Evolutionary conservation across 495 filamentous ascomycete genomes (phyloP).

Genomic region (Aspergillus campestris): DNA sequence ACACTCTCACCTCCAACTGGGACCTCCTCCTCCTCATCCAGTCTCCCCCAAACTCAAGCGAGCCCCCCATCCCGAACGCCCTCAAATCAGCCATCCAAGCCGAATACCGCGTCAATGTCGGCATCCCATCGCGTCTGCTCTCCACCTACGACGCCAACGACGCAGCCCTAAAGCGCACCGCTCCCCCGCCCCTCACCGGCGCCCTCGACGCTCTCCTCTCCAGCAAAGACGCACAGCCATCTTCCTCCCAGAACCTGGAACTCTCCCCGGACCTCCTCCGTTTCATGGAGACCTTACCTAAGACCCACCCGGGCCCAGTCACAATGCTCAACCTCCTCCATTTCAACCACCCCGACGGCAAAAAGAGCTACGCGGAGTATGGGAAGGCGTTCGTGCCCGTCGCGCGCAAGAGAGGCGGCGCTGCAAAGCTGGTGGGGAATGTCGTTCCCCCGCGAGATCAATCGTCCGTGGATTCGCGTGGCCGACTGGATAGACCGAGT

Average conservation of each 20-base stretch:
- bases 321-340: conserved; percentile 64
- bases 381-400: conserved; percentile 49
- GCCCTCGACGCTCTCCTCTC: conserved; percentile 22
- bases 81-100: conserved; percentile 23
- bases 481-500: conserved; percentile 14
- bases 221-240: conserved; percentile 7
- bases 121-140: conserved; percentile 46
- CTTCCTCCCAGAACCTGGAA: conserved; percentile 45
- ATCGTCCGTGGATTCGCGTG: conserved; percentile 18
- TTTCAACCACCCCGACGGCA: conserved; percentile 43
- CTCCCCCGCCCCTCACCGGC: conserved; percentile 30
- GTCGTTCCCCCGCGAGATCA: conserved; percentile 30
- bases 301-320: conserved; percentile 38
- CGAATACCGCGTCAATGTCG: conserved; percentile 43
- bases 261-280: conserved; percentile 38
- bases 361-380: conserved; percentile 49
- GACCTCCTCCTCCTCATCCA: conserved; percentile 49
- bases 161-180: conserved; percentile 33
- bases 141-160: conserved; percentile 39
- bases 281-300: conserved; percentile 36
- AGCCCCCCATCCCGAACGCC: conserved; percentile 24
- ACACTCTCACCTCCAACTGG: conserved; percentile 45
- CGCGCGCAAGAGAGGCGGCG: conserved; percentile 46
- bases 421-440: conserved; percentile 55
- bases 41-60: background rate